Evolutionary conservation across 371 early-diverging fungal species (phyloP).

Genomic region (Mucor indicus): DNA sequence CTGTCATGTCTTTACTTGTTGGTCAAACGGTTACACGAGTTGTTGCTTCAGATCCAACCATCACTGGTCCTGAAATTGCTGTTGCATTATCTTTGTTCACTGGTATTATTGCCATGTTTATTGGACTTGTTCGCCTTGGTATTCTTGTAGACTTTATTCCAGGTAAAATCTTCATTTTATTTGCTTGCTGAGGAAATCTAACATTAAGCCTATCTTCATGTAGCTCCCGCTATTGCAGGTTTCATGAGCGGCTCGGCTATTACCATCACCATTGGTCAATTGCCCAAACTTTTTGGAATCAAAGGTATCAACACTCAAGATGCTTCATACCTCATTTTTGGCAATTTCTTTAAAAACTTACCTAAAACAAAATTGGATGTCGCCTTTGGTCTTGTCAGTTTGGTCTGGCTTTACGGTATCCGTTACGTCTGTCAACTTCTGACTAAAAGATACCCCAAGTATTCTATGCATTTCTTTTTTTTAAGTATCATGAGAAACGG

Average conservation of each 20-base stretch:
- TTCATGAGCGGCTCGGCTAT: slow-evolving; percentile 76
- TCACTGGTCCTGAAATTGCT: slow-evolving; percentile 44
- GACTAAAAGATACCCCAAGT: slow-evolving; percentile 39
- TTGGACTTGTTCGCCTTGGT: slow-evolving; percentile 78
- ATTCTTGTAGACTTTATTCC: slow-evolving; percentile 87
- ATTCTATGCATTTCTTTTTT: slow-evolving; percentile 40
- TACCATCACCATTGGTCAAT: slow-evolving; percentile 76
- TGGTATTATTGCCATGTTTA: slow-evolving; percentile 56
- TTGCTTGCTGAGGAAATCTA: too few relatives aligned
- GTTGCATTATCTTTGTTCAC: slow-evolving; percentile 54
- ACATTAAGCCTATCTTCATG: too few relatives aligned
- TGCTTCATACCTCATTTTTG: slow-evolving; percentile 51
- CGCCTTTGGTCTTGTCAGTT: slow-evolving; percentile 44
- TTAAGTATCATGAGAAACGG: slow-evolving; percentile 52
- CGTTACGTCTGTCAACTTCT: slow-evolving; percentile 34
- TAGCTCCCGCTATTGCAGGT: slow-evolving; percentile 59
- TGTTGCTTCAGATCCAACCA: slow-evolving; percentile 46
- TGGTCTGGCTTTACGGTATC: slow-evolving; percentile 48
- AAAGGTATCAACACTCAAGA: slow-evolving; percentile 57
- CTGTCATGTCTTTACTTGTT: slow-evolving; percentile 79
- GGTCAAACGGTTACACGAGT: slow-evolving; percentile 61
- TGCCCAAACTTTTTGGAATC: slow-evolving; percentile 75
- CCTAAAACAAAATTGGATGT: slow-evolving; percentile 47
- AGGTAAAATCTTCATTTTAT: not conserved
- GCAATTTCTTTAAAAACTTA: slow-evolving; percentile 49